Evolutionary conservation across 2,329 filamentous ascomycete species (phyloP).

Genomic region (Aspergillus nomiae): DNA sequence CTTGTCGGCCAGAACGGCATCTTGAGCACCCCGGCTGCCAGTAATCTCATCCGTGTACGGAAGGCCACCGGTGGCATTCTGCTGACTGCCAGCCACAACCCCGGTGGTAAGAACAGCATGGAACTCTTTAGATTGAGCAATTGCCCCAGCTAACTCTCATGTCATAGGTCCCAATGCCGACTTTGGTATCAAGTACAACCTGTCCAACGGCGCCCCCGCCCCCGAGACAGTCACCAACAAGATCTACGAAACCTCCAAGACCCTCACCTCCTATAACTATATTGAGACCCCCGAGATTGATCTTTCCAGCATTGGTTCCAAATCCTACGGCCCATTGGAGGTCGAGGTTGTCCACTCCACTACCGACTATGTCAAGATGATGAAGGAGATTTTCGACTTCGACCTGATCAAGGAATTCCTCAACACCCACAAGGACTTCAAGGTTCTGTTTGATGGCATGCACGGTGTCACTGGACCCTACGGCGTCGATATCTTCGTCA

Average conservation of each 20-base stretch:
- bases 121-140: background rate
- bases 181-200: conserved; percentile 99
- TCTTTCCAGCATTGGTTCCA: conserved; percentile 76
- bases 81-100: conserved; percentile 96
- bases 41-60: conserved; percentile 91
- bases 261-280: conserved; percentile 88
- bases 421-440: conserved; percentile 83
- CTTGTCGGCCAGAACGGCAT: conserved; percentile 95
- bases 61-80: conserved; percentile 96
- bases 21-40: conserved; percentile 92
- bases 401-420: conserved; percentile 94
- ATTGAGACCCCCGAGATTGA: conserved; percentile 84
- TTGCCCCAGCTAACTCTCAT: background rate
- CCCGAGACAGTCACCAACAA: conserved; percentile 97
- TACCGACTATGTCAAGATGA: conserved; percentile 87
- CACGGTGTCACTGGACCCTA: conserved; percentile 95
- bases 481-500: conserved; percentile 90
- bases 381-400: conserved; percentile 99
- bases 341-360: conserved; percentile 95
- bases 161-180: conserved; percentile 79
- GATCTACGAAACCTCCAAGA: conserved; percentile 91
- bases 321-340: conserved; percentile 82
- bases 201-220: conserved; percentile 91
- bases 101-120: conserved; percentile 72
- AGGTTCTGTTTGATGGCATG: conserved; percentile 93